Evolutionary conservation across 2,329 filamentous ascomycete genomes (phyloP), one percentile per base, ranked within the genome.

Genomic region (Stachybotrys elegans): DNA sequence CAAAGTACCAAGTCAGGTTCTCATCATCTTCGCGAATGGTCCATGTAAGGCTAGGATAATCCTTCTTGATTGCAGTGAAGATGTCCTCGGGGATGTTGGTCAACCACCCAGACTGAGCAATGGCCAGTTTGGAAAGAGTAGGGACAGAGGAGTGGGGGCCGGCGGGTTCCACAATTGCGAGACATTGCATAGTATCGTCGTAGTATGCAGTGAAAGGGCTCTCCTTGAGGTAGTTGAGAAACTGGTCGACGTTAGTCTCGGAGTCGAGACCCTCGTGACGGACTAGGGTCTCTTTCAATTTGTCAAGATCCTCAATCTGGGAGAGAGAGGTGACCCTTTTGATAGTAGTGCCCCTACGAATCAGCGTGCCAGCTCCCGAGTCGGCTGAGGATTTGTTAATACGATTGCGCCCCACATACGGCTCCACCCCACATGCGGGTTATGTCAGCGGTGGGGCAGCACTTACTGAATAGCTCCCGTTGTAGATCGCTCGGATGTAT

Each of bases 1-100:
- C 91, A 55, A 95, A 94, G 75, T 97, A 96, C 93, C 92, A 97
- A 9, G 89, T 91, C 57, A 97, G 74, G 65, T 97, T 96, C 76
- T 97, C 92, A 57, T 97, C 91, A 54, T 94, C 86, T 60, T 91
- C 86, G 71, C 88, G 92, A 48, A 96, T 92, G n/a, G 91, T 95
- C 92, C 91, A 98, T 51, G 89, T 86, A 52, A 97, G 76, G 69
- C 86, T 89, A 44, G 90, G 83, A 65, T 91, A 87, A 60, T 96
- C 92, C 68, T 95, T 94, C 76, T 92, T 93, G 64, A 97, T 87
- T 50, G 87, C 86, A 51, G 86, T 81, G 66, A 97, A 95, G 45
- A 97, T 87, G 59, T 97, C 96, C 65, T 97, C 93, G 22, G 90
- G 88, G 25, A 96, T 84, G 60, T 96, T 96, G 46, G 86, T 92